Evolutionary conservation across 192 early-diverging fungal species (phyloP), one percentile per base, ranked within the genome.

Genomic region (Coemansia sp.): DNA sequence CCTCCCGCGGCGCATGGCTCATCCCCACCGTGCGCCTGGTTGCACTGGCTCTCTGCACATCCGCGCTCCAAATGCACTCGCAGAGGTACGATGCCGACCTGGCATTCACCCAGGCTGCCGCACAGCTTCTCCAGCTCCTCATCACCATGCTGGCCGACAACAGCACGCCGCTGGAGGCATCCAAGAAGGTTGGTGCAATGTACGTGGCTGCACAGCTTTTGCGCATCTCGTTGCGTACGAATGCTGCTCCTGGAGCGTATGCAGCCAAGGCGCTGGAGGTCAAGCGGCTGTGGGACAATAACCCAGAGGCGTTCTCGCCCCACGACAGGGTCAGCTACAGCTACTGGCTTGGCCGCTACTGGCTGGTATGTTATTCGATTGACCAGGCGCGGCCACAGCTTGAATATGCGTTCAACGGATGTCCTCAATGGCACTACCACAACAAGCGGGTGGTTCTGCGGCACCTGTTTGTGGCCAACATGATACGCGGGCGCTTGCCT

Each of bases 281-380:
- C 18, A 53, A 48, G 16, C 20, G 31, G 5, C 29, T 61, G 27
- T 41, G 33, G 44, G 18, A 44, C 5, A n/a, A 30, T 6, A 26
- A 2, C 11, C 22, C 34, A 13, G 27, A 44, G 10, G 47, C 36
- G 2, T 60, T 72, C 36, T 48, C 62, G 1, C 34, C 16, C 17
- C 57, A 57, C 39, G 69, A 72, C 21, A 43, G 53, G 3, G 38
- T 52, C 1, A 60, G 48, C 31, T 72, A 61, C 31, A 64, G 48
- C 33, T 72, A 65, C 41, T 72, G 69, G 69, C 52, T 65, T 0
- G 69, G 69, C 1, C 47, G 69, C 3, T 72, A 72, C 51, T 65
- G 61, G 19, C 50, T 72, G 12, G 54, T 57, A 2, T 65, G 69
- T 46, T 72, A 65, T 34, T 60, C 43, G 16, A 44, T 72, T 20